Evolutionary conservation across 768 basidiomycete genomes (phyloP).

Genomic region (Hypholoma fasciculare): DNA sequence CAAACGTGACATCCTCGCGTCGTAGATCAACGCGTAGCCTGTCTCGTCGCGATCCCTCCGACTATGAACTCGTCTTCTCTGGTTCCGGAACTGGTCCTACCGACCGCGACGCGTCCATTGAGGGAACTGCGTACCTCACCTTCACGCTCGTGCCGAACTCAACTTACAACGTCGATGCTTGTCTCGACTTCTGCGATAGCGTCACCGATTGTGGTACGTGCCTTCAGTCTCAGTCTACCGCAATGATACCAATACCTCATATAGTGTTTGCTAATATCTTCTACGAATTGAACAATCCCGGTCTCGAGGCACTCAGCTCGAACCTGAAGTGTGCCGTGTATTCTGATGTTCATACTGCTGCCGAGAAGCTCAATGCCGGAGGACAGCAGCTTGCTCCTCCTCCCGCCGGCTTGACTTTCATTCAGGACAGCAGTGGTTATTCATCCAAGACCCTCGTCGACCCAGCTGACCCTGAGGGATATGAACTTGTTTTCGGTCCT

Average conservation of each 20-base stretch:
- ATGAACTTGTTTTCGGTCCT: conserved; percentile 46
- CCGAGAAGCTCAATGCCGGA: conserved; percentile 46
- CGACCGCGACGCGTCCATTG: conserved; percentile 42
- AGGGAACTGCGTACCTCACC: conserved; percentile 51
- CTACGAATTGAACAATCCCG: conserved; percentile 47
- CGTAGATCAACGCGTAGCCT: conserved; percentile 12
- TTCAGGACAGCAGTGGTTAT: conserved; percentile 45
- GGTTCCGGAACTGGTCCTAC: conserved; percentile 33
- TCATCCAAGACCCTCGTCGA: conserved; percentile 35
- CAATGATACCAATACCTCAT: neutral
- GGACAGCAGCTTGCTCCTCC: conserved; percentile 39
- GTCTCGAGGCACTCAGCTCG: conserved; percentile 40
- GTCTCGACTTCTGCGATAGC: conserved; percentile 38
- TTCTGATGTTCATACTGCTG: conserved; percentile 40
- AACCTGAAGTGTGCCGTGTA: conserved; percentile 51
- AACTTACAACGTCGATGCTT: conserved; percentile 45
- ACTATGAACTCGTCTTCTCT: conserved; percentile 38
- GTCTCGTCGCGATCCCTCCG: conserved; percentile 22
- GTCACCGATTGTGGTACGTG: conserved; percentile 42
- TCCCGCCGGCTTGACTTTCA: conserved; percentile 37
- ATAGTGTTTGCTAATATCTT: conserved; percentile 50
- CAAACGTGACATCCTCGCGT: conserved; percentile 8
- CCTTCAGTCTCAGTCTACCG: neutral
- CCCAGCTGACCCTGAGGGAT: conserved; percentile 41
- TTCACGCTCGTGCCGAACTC: conserved; percentile 44